Evolutionary conservation across 345 rosid genomes (phyloP), one percentile per base, ranked within the genome.

Genomic region (Carallia brachiata): DNA sequence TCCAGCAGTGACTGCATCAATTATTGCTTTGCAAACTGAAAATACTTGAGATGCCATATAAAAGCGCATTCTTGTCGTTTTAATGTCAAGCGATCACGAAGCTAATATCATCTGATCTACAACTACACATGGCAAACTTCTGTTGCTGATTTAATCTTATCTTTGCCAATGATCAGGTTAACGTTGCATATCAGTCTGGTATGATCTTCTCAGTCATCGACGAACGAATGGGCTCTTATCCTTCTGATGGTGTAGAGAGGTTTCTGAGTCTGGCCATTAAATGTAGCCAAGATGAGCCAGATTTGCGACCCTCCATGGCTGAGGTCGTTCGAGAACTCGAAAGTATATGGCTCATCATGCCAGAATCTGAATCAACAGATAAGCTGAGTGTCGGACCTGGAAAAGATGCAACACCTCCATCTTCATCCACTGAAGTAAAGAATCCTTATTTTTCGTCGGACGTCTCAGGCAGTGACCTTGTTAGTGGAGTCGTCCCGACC

Each of bases 161-260:
- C 5, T 44, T 44, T 44, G 1, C 50, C 16, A 12, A 23, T 30
- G 19, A 67, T 66, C 85, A 95, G 99, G 86, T 89, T 36, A 92
- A 89, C 52, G 23, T 68, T 19, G 91, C 97, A 0, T 81, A 87
- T 73, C 85, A 89, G 65, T 84, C 97, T 5, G 90, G 97, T 40
- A 81, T 78, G 84, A 84, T 90, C 70, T 79, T 85, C 87, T 92
- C 99, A 4, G 75, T 80, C 1, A 84, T 95, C 8, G 99, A 95
- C 73, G 86, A 76, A n/a, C 77, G 80, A 67, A 92, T 95, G 99
- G 93, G 92, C n/a, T 86, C 96, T n/a, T 91, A 87, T 79, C 97
- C 97, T 58, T 77, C 83, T 0, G 94, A 95, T 68, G 89, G 97
- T 59, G 71, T 92, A 23, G 97, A 89, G 82, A 92, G 75, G 84